Base-by-base conservation (phyloP, 352 stramenopile genomes). In the Phytopythium oedochilum region DNA sequence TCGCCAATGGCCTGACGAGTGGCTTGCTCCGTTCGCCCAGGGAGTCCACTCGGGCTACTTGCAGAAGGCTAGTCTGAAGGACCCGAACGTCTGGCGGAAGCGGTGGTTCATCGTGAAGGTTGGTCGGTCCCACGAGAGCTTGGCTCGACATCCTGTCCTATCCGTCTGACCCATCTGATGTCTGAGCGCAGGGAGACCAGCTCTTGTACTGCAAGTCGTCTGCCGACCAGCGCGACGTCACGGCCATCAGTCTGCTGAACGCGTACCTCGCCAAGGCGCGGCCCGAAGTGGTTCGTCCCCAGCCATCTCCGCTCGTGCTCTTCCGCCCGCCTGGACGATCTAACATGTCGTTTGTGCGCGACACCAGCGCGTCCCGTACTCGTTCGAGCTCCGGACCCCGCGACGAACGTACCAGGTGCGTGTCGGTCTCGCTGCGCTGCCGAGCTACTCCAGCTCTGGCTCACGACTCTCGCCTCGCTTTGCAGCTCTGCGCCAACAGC, bases 81-180 rank as follows among this genome's bases (percentile, higher is more conserved):
- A 92, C 44, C 55, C 78, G 4, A 92, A 83, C 40, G 66, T 94
- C 23, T 94, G 84, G 84, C 76, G 82, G 36, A 87, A 86, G 61
- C 81, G 84, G 15, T 94, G 84, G 84, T 94, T 94, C 64, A 83
- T 94, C 53, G 70, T 94, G 53, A 93, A 91, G 61, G 71, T 81
- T 34, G 7, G 60, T 35, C n/a, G 3, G 6, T 11, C 29, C 5
- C 10, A 5, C 29, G 29, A 5, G 5, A 5, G 29, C 29, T 34
- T 10, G 5, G 29, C 29, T 20, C 44, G n/a, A n/a, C 29, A 23
- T 22, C 14, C 45, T 38, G 5, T 38, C 11, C 18, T 18, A 43
- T 43, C n/a, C n/a, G 18, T 23, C 20, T 15, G 23, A 38, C 17
- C 5, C 17, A 20, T 35, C 15, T 29, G 5, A 23, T 23, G 7